Percentiles rank a stretch among this genome's conserved stretches.
Conservation (phyloP, 371 early-diverging fungal genomes). For the Blakeslea trispora region DNA sequence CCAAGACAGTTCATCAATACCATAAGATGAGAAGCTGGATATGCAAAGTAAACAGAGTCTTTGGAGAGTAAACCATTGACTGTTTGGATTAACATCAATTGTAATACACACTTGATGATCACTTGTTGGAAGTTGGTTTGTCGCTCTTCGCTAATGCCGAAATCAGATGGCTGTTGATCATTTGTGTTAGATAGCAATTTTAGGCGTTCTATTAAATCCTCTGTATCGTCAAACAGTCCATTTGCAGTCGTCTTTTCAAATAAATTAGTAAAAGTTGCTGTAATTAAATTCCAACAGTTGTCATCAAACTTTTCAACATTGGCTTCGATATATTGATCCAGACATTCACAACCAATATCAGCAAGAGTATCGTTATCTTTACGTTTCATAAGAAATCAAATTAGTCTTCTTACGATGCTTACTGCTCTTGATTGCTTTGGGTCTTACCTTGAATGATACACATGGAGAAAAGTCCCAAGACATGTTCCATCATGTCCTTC, state of each 20-base stretch:
- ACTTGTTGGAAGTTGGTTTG: constrained; percentile 75
- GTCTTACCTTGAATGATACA: constrained; percentile 81
- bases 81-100: constrained; percentile 76
- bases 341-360: constrained; percentile 88
- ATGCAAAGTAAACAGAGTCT: constrained; percentile 60
- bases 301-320: constrained; percentile 73
- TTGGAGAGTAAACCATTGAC: constrained; percentile 69
- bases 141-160: constrained; percentile 44
- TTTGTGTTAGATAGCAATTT: constrained; percentile 11
- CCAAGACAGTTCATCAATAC: constrained; percentile 79
- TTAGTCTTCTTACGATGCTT: too few species aligned
- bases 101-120: constrained; percentile 79
- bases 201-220: constrained; percentile 45
- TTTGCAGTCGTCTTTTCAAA: constrained; percentile 84
- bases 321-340: constrained; percentile 84
- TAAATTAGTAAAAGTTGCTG: constrained; percentile 64
- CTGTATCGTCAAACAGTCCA: constrained; percentile 70
- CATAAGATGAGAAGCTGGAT: constrained; percentile 64
- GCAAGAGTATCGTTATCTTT: constrained; percentile 87
- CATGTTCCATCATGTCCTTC: constrained; percentile 68
- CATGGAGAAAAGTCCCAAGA: constrained; percentile 76
- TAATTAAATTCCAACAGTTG: constrained; percentile 72
- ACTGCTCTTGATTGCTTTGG: too few species aligned
- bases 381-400: background rate
- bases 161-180: background rate